A percentile compares a stretch with the other conserved stretches of the same genome.
Evolutionary conservation across 768 basidiomycete genomes (phyloP).

Genomic region (Galerina marginata): DNA sequence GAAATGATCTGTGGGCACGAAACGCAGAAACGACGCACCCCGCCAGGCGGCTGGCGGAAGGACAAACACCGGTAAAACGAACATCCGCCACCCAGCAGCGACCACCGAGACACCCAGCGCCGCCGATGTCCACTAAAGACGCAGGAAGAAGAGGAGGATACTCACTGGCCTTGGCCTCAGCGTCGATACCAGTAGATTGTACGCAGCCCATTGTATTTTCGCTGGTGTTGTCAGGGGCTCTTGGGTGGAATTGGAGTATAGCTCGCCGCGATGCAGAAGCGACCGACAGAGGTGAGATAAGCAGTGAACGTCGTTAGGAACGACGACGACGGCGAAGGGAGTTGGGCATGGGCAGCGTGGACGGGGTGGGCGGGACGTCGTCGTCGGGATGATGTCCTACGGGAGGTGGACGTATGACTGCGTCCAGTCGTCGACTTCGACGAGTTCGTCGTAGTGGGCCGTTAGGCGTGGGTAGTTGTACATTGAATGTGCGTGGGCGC

Average conservation of each 20-base stretch:
- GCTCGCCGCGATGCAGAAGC: neutral
- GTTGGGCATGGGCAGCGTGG: too few species aligned
- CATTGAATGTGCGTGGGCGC: neutral
- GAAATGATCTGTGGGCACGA: neutral
- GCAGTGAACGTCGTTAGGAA: too few species aligned
- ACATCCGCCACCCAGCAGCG: too few species aligned
- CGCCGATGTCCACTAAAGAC: neutral
- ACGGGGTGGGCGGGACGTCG: too few species aligned
- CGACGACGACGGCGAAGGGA: too few species aligned
- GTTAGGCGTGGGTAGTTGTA: too few species aligned
- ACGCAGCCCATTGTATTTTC: slow-evolving; percentile 68
- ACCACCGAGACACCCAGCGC: neutral
- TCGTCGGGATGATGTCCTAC: too few species aligned
- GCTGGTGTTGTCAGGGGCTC: slow-evolving; percentile 13
- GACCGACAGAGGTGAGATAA: too few species aligned
- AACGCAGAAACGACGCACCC: neutral
- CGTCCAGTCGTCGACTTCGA: too few species aligned
- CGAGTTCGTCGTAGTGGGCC: too few species aligned
- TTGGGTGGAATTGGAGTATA: neutral
- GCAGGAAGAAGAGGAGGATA: slow-evolving; percentile 24
- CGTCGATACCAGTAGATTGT: slow-evolving; percentile 72
- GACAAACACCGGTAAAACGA: too few species aligned
- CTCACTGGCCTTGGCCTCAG: slow-evolving; percentile 84
- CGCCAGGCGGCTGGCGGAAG: neutral
- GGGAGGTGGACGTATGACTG: too few species aligned